Evolutionary conservation across 192 early-diverging fungal species (phyloP).

Genomic region (Entrophospora sp.): DNA sequence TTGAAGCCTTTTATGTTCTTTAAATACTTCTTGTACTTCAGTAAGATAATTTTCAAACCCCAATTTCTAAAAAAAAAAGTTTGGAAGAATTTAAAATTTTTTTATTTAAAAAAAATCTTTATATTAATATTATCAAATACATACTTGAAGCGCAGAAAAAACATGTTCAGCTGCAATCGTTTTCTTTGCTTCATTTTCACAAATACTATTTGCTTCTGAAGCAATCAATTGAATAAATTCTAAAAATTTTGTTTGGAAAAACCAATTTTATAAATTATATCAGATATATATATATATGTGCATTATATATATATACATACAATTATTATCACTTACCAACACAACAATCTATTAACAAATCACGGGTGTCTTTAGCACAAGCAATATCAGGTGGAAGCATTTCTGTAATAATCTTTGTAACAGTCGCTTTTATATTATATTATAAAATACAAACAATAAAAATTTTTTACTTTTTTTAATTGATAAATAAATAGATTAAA

Average conservation of each 20-base stretch:
- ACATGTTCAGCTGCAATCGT: slow-evolving; percentile 98
- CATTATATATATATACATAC: not conserved
- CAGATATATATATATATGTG: no score
- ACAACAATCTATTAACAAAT: slow-evolving; percentile 93
- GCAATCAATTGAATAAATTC: slow-evolving; percentile 96
- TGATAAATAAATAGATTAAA: not conserved
- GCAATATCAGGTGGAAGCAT: slow-evolving; percentile 85
- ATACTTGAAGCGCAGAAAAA: slow-evolving; percentile 71
- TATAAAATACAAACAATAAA: not conserved
- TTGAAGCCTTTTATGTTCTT: slow-evolving; percentile 81
- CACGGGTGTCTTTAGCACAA: slow-evolving; percentile 93
- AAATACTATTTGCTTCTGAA: slow-evolving; percentile 90
- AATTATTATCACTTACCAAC: slow-evolving; percentile 50
- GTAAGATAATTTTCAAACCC: slow-evolving; percentile 88
- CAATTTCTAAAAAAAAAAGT: slow-evolving; percentile 41
- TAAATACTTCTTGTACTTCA: slow-evolving; percentile 80
- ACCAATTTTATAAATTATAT: not conserved
- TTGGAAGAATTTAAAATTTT: not conserved
- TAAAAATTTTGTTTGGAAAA: slow-evolving; percentile 21
- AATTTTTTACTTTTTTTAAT: not conserved
- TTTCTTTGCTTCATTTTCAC: slow-evolving; percentile 94
- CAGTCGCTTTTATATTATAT: slow-evolving; percentile 54
- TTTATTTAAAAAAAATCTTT: not conserved
- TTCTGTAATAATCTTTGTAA: slow-evolving; percentile 92
- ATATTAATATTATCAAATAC: not conserved